A percentile compares a stretch with the other conserved stretches of the same genome.
phyloP scores from a whole-genome alignment of 148 eudicot species.

The Camellia sinensis region DNA sequence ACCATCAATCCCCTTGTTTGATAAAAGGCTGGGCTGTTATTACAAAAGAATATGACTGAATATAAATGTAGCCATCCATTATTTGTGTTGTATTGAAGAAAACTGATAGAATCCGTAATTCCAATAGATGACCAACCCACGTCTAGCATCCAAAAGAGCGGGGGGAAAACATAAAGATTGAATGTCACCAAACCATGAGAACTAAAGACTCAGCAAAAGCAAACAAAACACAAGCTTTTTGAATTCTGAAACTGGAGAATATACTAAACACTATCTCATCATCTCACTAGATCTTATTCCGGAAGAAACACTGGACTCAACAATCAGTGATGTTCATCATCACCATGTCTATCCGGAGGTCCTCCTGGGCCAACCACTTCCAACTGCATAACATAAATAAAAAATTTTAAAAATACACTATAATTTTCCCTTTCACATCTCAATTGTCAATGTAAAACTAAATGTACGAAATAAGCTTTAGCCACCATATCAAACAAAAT shows the following conservation, averaged over 20 bases:
- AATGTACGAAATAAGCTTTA: background rate
- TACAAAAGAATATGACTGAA: background rate
- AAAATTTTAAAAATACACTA: too few relatives aligned
- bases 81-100: constrained; percentile 21
- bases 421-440: too few relatives aligned
- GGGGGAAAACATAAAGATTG: constrained; percentile 10
- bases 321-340: constrained; percentile 56
- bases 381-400: constrained; percentile 42
- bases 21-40: too few relatives aligned
- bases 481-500: too few relatives aligned
- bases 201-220: constrained; percentile 22
- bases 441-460: background rate
- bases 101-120: constrained; percentile 22
- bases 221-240: constrained; percentile 36
- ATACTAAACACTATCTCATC: constrained; percentile 25
- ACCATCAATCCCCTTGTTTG: too few relatives aligned
- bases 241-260: constrained; percentile 36
- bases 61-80: constrained; percentile 22
- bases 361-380: constrained; percentile 91
- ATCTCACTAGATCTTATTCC: constrained; percentile 60
- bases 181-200: constrained; percentile 26
- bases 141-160: constrained; percentile 20
- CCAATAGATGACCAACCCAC: constrained; percentile 28
- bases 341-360: constrained; percentile 70
- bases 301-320: constrained; percentile 29